Base-by-base conservation (phyloP, 202 grass and related monocot genomes). In the Hordeum pubiflorum region DNA sequence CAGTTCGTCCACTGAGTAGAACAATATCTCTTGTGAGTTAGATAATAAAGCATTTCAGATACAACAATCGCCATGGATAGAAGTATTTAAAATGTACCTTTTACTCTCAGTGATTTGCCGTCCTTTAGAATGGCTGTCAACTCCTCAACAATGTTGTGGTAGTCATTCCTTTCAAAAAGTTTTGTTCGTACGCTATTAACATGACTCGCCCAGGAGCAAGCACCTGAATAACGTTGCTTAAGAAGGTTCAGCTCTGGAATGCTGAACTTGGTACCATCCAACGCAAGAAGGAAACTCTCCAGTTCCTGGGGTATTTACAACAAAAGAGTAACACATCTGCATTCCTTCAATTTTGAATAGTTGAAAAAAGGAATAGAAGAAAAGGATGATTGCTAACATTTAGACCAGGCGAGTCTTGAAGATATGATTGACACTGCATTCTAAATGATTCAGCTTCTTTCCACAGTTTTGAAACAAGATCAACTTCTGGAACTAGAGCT, bases 211-310 rank as follows among this genome's bases (percentile, higher is more conserved):
- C 94, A 97, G 63, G 84, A 89, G 78, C 71, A 84, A 83, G 89
- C 86, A 94, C 72, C 55, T 72, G 74, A 83, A 69, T 91, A 75
- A 23, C 50, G 70, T 82, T 89, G 58, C 81, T 81, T 90, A 68
- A 97, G 89, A 78, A 92, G 66, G 22, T 91, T 90, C 32, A 94
- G 71, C 79, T 94, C 91, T 80, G 86, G 80, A 91, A 94, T 97
- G 71, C 71, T 92, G 62, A 89, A 89, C 33, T 74, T 92, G 36
- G 86, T 75, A 85, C 82, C 83, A 86, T 86, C 83, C 37, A 77
- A 48, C 1, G 50, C 64, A 78, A 55, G 38, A 55, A 97, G 86
- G 64, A 97, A 97, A 82, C 69, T 85, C 75, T 94, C 91, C 54
- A 97, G 86, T 43, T 97, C 94, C 94, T 97, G 83, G 38, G 87